phyloP scores from a whole-genome alignment of 2,329 filamentous ascomycete genomes.

The Proliferodiscus dingleyae region DNA sequence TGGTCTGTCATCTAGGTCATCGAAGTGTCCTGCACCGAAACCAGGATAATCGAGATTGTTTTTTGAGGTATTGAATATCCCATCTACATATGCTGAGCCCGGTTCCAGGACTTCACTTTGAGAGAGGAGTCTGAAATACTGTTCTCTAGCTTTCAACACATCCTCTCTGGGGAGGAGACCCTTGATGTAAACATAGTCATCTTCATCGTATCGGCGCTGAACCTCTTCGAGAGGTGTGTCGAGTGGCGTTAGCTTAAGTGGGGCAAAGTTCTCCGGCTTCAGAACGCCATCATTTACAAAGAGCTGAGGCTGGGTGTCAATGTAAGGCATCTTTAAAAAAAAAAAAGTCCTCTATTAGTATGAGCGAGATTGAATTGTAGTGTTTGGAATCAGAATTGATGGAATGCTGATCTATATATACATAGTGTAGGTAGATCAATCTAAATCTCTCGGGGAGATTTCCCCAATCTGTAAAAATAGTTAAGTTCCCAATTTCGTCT shows the following conservation, averaged over 20 bases:
- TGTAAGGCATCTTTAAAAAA: background rate
- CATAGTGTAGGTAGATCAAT: too few species aligned
- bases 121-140: conserved; percentile 49
- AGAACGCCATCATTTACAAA: conserved; percentile 29
- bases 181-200: conserved; percentile 54
- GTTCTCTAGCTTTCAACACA: conserved; percentile 45
- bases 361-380: too few species aligned
- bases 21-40: conserved; percentile 47
- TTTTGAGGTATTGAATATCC: conserved; percentile 46
- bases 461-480: too few species aligned
- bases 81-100: conserved; percentile 45
- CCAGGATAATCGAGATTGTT: conserved; percentile 39
- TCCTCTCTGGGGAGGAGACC: conserved; percentile 47
- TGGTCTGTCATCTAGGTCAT: conserved; percentile 39
- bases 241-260: conserved; percentile 8
- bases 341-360: too few species aligned
- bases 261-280: background rate
- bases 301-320: background rate
- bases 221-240: conserved; percentile 41
- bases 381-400: too few species aligned
- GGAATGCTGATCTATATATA: too few species aligned
- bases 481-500: too few species aligned
- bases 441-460: too few species aligned
- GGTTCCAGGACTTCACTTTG: conserved; percentile 53
- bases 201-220: conserved; percentile 39